Percentiles rank a stretch among this genome's conserved stretches.
Evolutionary conservation across 306 rosid genomes (phyloP).

Genomic region (Myrica gale): DNA sequence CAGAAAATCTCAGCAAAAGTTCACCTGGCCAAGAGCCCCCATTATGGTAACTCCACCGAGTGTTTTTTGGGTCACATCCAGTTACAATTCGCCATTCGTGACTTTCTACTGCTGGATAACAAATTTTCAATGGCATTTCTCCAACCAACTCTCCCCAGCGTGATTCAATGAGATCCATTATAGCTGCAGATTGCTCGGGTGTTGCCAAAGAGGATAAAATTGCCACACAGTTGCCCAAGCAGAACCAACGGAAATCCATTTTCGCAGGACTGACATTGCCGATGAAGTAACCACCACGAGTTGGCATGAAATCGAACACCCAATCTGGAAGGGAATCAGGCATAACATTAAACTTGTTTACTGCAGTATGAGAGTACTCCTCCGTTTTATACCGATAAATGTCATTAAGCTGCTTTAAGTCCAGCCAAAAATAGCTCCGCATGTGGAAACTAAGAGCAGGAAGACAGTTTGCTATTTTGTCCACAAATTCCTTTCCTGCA

Average conservation of each 20-base stretch:
- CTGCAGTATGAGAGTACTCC: constrained; percentile 43
- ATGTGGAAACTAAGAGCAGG: constrained; percentile 36
- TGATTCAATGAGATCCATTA: constrained; percentile 41
- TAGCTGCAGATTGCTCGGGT: constrained; percentile 36
- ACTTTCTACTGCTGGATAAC: constrained; percentile 30
- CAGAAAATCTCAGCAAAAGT: neutral
- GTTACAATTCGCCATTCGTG: constrained; percentile 37
- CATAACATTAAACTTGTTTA: constrained; percentile 45
- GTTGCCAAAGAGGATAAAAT: constrained; percentile 40
- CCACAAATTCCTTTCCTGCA: constrained; percentile 29
- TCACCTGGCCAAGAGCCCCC: constrained; percentile 52
- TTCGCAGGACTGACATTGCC: constrained; percentile 44
- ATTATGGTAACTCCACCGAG: constrained; percentile 45
- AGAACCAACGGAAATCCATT: constrained; percentile 48
- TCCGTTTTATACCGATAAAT: constrained; percentile 43
- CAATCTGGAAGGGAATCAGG: constrained; percentile 41
- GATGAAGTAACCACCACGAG: constrained; percentile 42
- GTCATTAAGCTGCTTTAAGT: constrained; percentile 38
- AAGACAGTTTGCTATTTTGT: constrained; percentile 29
- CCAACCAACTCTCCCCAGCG: constrained; percentile 44
- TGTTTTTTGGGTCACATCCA: constrained; percentile 44
- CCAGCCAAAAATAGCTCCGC: constrained; percentile 40
- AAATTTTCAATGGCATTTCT: constrained; percentile 41
- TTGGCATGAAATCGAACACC: constrained; percentile 43
- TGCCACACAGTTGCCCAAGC: constrained; percentile 41